phyloP scores from a whole-genome alignment of 129 eudicot species.

The Pseudognaphalium luteoalbum region DNA sequence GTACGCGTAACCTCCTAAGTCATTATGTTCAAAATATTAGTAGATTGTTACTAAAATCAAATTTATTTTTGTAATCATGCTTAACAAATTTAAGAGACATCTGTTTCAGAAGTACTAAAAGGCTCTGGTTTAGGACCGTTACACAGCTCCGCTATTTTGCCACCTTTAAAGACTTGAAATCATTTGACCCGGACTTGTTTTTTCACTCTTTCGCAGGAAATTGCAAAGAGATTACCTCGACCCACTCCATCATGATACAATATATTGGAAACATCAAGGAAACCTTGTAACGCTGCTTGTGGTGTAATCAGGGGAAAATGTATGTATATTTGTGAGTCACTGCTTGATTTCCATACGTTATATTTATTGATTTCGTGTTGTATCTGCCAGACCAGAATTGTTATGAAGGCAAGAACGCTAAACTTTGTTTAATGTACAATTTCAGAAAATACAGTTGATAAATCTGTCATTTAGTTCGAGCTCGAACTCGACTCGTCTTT shows the following conservation, averaged over 20 bases:
- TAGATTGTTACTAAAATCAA: not conserved
- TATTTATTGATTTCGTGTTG: conserved; percentile 30
- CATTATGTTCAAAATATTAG: not conserved
- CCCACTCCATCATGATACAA: conserved; percentile 44
- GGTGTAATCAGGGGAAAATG: conserved; percentile 15
- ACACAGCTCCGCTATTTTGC: no score
- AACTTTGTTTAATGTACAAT: not conserved
- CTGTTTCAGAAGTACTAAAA: not conserved
- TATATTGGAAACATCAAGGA: not conserved
- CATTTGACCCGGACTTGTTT: not conserved
- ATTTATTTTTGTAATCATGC: not conserved
- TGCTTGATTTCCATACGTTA: conserved; percentile 21
- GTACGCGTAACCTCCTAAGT: not conserved
- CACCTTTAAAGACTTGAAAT: no score
- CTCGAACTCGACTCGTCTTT: no score
- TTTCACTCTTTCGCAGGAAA: conserved; percentile 50
- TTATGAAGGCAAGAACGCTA: not conserved
- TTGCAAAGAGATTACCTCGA: conserved; percentile 86
- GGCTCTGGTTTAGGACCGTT: not conserved
- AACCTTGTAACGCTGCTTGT: conserved; percentile 20
- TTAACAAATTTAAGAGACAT: not conserved
- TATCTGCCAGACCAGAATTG: conserved; percentile 12
- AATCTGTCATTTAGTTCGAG: no score
- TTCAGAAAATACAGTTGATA: not conserved
- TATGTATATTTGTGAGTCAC: conserved; percentile 29